phyloP scores from a whole-genome alignment of 2,329 filamentous ascomycete species.

The Monosporascus cannonballus region DNA sequence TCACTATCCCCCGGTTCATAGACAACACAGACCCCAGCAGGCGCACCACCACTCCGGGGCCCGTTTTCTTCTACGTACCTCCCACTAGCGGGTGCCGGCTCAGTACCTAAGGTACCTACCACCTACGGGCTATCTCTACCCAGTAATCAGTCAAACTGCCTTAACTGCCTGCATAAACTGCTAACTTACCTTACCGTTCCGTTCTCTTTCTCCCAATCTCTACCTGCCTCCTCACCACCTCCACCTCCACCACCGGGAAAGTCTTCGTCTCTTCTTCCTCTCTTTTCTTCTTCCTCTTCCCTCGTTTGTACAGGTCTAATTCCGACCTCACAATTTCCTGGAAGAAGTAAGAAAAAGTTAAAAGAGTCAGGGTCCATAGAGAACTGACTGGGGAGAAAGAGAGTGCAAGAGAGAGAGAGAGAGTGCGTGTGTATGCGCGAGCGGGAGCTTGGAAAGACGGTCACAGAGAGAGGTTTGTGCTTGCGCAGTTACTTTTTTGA shows the following conservation, averaged over 20 bases:
- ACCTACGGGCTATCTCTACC: not conserved
- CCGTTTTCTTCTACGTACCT: not conserved
- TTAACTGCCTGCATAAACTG: not conserved
- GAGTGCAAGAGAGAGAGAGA: conserved; percentile 5
- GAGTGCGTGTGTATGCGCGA: conserved; percentile 6
- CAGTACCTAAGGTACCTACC: not conserved
- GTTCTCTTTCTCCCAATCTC: conserved; percentile 7
- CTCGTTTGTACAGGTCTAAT: conserved; percentile 20
- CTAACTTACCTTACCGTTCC: conserved; percentile 6
- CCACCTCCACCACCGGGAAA: conserved; percentile 22
- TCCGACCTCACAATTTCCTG: conserved; percentile 30
- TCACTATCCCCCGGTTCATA: not conserved
- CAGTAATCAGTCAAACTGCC: not conserved
- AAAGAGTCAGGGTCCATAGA: conserved; percentile 14
- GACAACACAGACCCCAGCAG: not conserved
- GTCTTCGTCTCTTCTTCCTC: conserved; percentile 25
- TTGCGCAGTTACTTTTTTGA: not conserved
- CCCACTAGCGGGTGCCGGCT: not conserved
- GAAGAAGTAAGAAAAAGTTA: not conserved
- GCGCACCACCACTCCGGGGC: not conserved
- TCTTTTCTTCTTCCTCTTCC: conserved; percentile 29
- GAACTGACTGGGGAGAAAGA: conserved; percentile 8
- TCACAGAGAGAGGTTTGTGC: not conserved
- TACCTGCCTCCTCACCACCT: conserved; percentile 16
- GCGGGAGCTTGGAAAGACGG: not conserved